Base-by-base conservation (phyloP, 2,329 filamentous ascomycete genomes). In the Neonectria sp. region DNA sequence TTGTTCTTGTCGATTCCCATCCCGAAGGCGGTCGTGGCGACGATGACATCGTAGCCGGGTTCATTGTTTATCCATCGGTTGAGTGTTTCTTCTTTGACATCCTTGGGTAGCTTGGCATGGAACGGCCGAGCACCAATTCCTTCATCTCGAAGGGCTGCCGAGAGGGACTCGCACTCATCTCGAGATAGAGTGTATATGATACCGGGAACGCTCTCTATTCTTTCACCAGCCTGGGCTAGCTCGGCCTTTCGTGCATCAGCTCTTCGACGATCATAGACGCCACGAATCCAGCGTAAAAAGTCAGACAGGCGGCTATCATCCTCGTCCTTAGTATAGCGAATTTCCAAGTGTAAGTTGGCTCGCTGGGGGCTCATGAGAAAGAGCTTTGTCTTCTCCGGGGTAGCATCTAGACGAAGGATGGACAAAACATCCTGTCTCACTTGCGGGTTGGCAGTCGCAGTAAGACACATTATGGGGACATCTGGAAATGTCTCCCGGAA, bases 1-100 rank as follows among this genome's bases (percentile, higher is more conserved):
- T 97, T 92, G 59, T 96, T 91, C 80, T 98, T 98, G 80, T 98
- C 95, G 71, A 98, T 98, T 29, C 95, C 95, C 95, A 98, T 98
- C 3, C 95, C 95, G 76, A 98, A 98, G 0, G 95, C 95, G 1
- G 94, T 98, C 0, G 95, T 98, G 2, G 95, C 95, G 31, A 98
- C 95, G 68, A 98, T 95, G 55, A 98, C 90, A 78, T 96, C 95
- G 81, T 96, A 97, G 1, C 92, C 92, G 29, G 88, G 86, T 60
- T 89, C 88, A 78, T 94, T 93, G 61, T 87, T 86, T 52, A 95
- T 90, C 93, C 93, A 95, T 21, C 88, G 87, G 17, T 86, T 81
- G 4, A 95, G 85, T 2, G 92, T 92, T 65, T 92, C 89, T 71
- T 93, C 91, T 76, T 94, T 95, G 63, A 88, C 86, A 7, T 90